These are phyloP conservation scores for Talaromyces piceae DNA, from an alignment of 2,329 filamentous ascomycete genomes.

Conservation along the genomic window DNA sequence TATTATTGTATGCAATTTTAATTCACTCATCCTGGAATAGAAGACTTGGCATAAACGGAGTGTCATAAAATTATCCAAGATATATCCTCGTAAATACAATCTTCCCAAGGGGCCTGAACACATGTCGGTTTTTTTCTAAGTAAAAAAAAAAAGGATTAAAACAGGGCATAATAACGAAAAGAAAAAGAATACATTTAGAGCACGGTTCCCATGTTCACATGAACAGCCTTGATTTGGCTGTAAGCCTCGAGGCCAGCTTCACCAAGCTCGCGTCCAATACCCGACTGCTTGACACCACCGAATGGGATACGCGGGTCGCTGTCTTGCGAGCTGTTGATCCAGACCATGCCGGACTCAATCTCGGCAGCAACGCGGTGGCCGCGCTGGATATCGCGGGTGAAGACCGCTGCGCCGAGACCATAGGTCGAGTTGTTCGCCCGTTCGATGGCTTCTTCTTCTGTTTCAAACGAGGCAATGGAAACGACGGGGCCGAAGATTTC, in stretches of 20 bases:
- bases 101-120: no score
- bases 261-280: constrained; percentile 44
- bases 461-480: constrained; percentile 32
- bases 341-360: constrained; percentile 42
- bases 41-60: no score
- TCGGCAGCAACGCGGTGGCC: constrained; percentile 35
- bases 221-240: constrained; percentile 33
- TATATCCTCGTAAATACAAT: no score
- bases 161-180: not conserved
- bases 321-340: constrained; percentile 40
- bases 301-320: constrained; percentile 36
- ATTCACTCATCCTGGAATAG: no score
- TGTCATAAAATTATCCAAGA: no score
- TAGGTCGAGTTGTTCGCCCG: constrained; percentile 37
- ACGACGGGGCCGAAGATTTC: constrained; percentile 41
- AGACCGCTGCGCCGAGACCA: constrained; percentile 36
- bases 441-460: constrained; percentile 32
- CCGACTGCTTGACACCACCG: constrained; percentile 40
- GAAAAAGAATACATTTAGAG: constrained; percentile 14
- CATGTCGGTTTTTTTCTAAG: no score
- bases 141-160: not conserved
- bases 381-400: constrained; percentile 35
- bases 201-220: constrained; percentile 33
- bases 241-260: constrained; percentile 36
- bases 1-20: no score